Evolutionary conservation across 257 asterid genomes (phyloP).

Genomic region (Primulina huaijiensis): DNA sequence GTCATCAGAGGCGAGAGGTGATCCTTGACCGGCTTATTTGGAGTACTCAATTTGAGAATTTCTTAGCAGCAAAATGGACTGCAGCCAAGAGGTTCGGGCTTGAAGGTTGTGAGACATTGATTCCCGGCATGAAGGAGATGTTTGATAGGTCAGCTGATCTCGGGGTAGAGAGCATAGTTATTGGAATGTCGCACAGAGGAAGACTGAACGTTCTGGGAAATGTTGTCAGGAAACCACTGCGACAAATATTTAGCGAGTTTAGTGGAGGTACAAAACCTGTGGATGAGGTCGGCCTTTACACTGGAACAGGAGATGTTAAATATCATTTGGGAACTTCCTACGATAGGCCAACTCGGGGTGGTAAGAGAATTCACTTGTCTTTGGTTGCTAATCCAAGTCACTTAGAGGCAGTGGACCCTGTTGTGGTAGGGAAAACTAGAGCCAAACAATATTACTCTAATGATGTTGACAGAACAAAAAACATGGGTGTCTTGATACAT

Average conservation of each 20-base stretch:
- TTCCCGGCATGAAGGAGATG: slow-evolving; percentile 99
- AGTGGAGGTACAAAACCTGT: slow-evolving; percentile 87
- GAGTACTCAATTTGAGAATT: slow-evolving; percentile 87
- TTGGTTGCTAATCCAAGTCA: slow-evolving; percentile 95
- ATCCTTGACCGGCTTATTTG: slow-evolving; percentile 88
- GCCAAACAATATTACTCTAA: slow-evolving; percentile 83
- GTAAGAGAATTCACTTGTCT: slow-evolving; percentile 88
- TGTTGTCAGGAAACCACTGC: slow-evolving; percentile 83
- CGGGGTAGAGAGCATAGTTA: slow-evolving; percentile 91
- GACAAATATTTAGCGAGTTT: slow-evolving; percentile 86
- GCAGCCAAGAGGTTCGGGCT: slow-evolving; percentile 95
- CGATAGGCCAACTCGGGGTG: slow-evolving; percentile 95
- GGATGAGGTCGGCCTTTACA: slow-evolving; percentile 80
- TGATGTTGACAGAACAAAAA: slow-evolving; percentile 67
- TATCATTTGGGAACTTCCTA: slow-evolving; percentile 95
- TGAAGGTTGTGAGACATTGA: slow-evolving; percentile 96
- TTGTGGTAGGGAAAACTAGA: slow-evolving; percentile 89
- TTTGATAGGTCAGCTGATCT: slow-evolving; percentile 93
- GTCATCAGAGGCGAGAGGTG: slow-evolving; percentile 76
- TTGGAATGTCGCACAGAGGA: slow-evolving; percentile 97
- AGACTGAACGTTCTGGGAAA: slow-evolving; percentile 83
- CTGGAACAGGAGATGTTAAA: slow-evolving; percentile 95
- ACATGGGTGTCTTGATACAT: slow-evolving; percentile 79
- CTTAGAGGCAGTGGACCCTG: slow-evolving; percentile 95
- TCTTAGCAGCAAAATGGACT: slow-evolving; percentile 95